Conservation (phyloP, 169 alveolate species). For the Theileria equi region DNA sequence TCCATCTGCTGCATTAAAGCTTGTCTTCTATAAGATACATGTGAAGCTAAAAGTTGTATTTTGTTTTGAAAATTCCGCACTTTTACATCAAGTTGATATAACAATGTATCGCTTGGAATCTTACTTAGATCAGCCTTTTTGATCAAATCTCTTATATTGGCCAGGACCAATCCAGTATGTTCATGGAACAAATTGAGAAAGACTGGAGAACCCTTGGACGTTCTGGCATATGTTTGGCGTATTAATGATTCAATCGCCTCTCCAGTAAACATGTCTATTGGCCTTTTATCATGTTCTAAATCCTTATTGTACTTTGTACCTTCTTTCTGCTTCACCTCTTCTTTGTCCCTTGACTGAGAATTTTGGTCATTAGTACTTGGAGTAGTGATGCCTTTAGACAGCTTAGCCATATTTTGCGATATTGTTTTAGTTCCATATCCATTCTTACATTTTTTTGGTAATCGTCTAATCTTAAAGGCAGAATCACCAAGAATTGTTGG, state of each 20-base stretch:
- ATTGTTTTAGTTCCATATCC: background rate
- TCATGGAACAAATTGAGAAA: constrained; percentile 48
- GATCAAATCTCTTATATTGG: constrained; percentile 45
- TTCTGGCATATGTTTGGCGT: constrained; percentile 39
- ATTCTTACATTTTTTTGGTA: constrained; percentile 65
- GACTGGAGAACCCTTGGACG: constrained; percentile 55
- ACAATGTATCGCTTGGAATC: constrained; percentile 32
- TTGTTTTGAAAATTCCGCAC: constrained; percentile 23
- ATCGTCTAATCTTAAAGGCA: constrained; percentile 66
- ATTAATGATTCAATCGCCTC: constrained; percentile 54
- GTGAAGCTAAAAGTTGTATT: constrained; percentile 49
- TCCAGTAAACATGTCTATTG: constrained; percentile 51
- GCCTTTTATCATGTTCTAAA: background rate
- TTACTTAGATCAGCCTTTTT: constrained; percentile 55
- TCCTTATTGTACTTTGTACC: background rate
- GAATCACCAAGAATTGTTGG: constrained; percentile 60
- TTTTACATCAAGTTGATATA: constrained; percentile 29
- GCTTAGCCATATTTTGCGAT: background rate
- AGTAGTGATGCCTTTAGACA: background rate
- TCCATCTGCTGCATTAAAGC: constrained; percentile 40
- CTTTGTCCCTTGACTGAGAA: background rate
- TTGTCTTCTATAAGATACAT: constrained; percentile 45
- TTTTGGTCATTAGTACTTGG: background rate
- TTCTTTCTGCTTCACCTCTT: background rate
- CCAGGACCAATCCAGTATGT: constrained; percentile 31